A percentile compares a stretch with the other conserved stretches of the same genome.
phyloP scores from a whole-genome alignment of 352 stramenopile species.

The Pythium brachiatum region DNA sequence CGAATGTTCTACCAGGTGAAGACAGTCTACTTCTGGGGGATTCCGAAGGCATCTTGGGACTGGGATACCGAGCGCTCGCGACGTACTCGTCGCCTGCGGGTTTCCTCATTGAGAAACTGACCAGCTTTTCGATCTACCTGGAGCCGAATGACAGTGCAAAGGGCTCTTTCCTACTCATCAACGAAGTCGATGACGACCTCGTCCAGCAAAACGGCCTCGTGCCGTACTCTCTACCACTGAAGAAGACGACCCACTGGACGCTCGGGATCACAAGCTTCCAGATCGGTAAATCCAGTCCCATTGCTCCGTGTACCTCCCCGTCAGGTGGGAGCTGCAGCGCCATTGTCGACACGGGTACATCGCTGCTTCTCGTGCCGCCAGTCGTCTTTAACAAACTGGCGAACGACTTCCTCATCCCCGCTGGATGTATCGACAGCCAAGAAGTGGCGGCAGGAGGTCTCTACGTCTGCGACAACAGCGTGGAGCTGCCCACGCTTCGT shows the following conservation, averaged over 20 bases:
- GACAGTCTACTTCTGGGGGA: conserved; percentile 40
- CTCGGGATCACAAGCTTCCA: conserved; percentile 61
- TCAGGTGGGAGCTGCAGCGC: conserved; percentile 21
- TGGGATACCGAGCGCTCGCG: conserved; percentile 54
- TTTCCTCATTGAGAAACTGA: conserved; percentile 60
- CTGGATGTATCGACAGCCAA: conserved; percentile 30
- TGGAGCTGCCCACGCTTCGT: conserved; percentile 44
- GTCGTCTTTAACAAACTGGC: conserved; percentile 36
- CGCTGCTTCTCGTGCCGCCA: conserved; percentile 33
- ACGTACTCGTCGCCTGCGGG: conserved; percentile 43
- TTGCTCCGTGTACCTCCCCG: conserved; percentile 40
- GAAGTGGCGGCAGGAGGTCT: conserved; percentile 30
- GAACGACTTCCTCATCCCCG: conserved; percentile 36
- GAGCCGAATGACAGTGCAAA: conserved; percentile 35
- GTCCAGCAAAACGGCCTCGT: conserved; percentile 46
- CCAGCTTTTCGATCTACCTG: conserved; percentile 69
- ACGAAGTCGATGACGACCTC: conserved; percentile 57
- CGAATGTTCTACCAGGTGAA: conserved; percentile 43
- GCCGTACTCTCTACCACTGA: conserved; percentile 46
- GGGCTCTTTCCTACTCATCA: conserved; percentile 67
- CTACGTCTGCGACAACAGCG: conserved; percentile 54
- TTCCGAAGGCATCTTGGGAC: conserved; percentile 59
- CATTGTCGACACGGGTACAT: conserved; percentile 43
- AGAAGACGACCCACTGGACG: conserved; percentile 60
- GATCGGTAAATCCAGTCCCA: conserved; percentile 32